phyloP scores from a whole-genome alignment of 2,329 filamentous ascomycete species.

The Aureobasidium lini region DNA sequence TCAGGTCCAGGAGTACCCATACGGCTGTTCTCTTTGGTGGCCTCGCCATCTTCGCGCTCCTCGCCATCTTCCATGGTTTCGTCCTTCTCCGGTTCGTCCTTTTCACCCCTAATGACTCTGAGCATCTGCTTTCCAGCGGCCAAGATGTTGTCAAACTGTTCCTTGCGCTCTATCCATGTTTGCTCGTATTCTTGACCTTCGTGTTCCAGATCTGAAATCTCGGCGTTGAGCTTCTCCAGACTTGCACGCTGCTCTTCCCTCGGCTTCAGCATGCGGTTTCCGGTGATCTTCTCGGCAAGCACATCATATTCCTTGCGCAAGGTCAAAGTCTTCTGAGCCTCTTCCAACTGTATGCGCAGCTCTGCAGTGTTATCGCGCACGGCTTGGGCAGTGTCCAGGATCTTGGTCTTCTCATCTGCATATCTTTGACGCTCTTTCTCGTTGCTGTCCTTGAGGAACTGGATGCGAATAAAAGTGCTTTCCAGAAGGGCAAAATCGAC shows the following conservation, averaged over 20 bases:
- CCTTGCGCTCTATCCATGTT: constrained; percentile 76
- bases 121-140: constrained; percentile 84
- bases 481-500: constrained; percentile 87
- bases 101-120: constrained; percentile 83
- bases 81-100: constrained; percentile 83
- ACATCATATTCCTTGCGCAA: constrained; percentile 82
- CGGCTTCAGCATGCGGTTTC: constrained; percentile 68
- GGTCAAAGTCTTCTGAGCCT: constrained; percentile 65
- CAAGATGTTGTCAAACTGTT: constrained; percentile 82
- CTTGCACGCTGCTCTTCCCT: constrained; percentile 76
- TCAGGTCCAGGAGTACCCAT: constrained; percentile 40
- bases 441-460: constrained; percentile 80
- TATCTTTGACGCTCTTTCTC: constrained; percentile 77
- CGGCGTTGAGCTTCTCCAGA: constrained; percentile 73
- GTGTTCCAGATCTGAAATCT: constrained; percentile 78
- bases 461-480: constrained; percentile 76
- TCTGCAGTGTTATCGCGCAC: constrained; percentile 68
- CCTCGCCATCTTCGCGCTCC: constrained; percentile 47
- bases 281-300: constrained; percentile 77
- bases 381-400: constrained; percentile 67
- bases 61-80: constrained; percentile 71
- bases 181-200: constrained; percentile 74
- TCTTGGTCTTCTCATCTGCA: constrained; percentile 68
- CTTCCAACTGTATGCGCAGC: constrained; percentile 67
- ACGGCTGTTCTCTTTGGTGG: constrained; percentile 36